Percentiles rank a stretch among this genome's conserved stretches.
Evolutionary conservation across 371 early-diverging fungal species (phyloP).

Genomic region (Haplosporangium sp.): DNA sequence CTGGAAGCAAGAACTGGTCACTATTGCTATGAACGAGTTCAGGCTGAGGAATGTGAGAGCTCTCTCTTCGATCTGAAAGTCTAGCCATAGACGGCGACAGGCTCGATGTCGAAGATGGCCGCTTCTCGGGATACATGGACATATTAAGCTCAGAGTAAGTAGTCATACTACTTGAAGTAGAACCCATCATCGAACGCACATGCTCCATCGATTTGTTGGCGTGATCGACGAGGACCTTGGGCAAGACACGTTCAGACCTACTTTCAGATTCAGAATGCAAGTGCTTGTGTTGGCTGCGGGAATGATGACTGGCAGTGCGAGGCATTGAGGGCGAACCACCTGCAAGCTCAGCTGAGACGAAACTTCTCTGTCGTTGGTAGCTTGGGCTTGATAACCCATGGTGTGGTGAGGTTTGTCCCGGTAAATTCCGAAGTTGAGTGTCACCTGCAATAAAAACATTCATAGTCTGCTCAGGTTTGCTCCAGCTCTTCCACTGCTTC

Average conservation of each 20-base stretch:
- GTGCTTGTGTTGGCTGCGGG: constrained; percentile 27
- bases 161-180: constrained; percentile 6
- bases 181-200: constrained; percentile 28
- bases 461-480: constrained; percentile 29
- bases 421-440: constrained; percentile 12
- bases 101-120: neutral
- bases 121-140: constrained; percentile 42
- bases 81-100: constrained; percentile 34
- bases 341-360: constrained; percentile 20
- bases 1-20: constrained; percentile 38
- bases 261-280: constrained; percentile 19
- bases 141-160: constrained; percentile 8
- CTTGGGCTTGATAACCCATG: neutral
- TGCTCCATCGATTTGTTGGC: constrained; percentile 34
- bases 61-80: constrained; percentile 19
- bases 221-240: constrained; percentile 24
- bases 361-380: constrained; percentile 19
- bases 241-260: constrained; percentile 18
- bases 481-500: constrained; percentile 55
- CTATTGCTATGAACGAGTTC: constrained; percentile 9
- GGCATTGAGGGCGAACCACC: constrained; percentile 1
- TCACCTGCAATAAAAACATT: constrained; percentile 24
- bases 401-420: constrained; percentile 25
- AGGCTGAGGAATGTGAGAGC: constrained; percentile 10
- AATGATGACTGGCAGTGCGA: constrained; percentile 21